A percentile compares a stretch with the other conserved stretches of the same genome.
Evolutionary conservation across 139 green algal species (phyloP).

Genomic region (Volvox reticuliferus): DNA sequence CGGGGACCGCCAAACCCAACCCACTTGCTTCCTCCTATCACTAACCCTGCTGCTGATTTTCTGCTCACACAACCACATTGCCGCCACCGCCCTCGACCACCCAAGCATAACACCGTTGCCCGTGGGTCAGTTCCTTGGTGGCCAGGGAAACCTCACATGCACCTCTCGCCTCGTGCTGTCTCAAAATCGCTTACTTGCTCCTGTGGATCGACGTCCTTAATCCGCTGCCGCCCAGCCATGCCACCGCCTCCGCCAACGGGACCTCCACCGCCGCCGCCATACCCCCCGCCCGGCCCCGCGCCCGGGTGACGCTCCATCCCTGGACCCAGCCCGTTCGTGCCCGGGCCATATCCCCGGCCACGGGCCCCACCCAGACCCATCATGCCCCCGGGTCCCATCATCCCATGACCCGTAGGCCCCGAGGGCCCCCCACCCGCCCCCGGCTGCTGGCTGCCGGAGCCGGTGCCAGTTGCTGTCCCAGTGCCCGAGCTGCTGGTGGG

Average conservation of each 20-base stretch:
- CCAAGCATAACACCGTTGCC: too few relatives aligned
- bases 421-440: neutral
- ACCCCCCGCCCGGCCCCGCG: neutral
- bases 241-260: neutral
- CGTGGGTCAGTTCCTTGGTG: too few relatives aligned
- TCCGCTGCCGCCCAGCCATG: neutral
- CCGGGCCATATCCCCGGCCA: neutral
- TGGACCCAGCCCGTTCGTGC: neutral
- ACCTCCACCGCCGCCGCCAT: neutral
- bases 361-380: neutral
- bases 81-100: too few relatives aligned
- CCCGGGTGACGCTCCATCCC: neutral
- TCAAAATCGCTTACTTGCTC: neutral
- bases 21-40: neutral
- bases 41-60: neutral
- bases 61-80: too few relatives aligned
- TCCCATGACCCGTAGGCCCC: neutral
- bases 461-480: too few relatives aligned
- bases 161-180: too few relatives aligned
- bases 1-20: too few relatives aligned
- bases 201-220: slow-evolving; percentile 31
- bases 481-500: neutral
- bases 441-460: neutral
- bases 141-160: too few relatives aligned
- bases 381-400: neutral